Evolutionary conservation across 2,329 filamentous ascomycete genomes (phyloP).

Genomic region (Trichoderma hamatum): DNA sequence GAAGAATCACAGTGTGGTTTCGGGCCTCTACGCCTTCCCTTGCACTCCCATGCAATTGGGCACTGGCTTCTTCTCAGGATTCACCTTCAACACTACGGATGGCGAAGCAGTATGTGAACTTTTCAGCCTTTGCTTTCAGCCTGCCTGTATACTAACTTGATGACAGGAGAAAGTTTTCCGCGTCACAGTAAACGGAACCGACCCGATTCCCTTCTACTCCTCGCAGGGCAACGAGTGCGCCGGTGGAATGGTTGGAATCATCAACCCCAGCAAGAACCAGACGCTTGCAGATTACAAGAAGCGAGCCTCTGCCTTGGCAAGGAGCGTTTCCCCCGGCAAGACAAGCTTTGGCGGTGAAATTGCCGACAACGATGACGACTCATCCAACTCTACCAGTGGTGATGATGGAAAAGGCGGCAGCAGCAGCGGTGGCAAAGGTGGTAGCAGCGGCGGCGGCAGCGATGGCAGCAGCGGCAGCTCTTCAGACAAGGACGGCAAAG

Average conservation of each 20-base stretch:
- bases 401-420: not conserved
- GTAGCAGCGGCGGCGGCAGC: not conserved
- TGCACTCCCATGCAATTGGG: constrained; percentile 40
- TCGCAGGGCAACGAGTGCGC: constrained; percentile 44
- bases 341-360: constrained; percentile 38
- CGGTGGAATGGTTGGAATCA: constrained; percentile 45
- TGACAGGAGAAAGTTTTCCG: constrained; percentile 41
- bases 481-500: constrained; percentile 13
- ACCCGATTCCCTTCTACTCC: constrained; percentile 46
- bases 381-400: not conserved
- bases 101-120: constrained; percentile 38
- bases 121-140: no score
- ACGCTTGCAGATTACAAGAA: constrained; percentile 40
- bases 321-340: constrained; percentile 35
- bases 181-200: constrained; percentile 39
- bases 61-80: constrained; percentile 46
- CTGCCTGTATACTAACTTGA: not conserved
- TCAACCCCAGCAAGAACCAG: constrained; percentile 39
- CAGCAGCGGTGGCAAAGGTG: not conserved
- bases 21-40: constrained; percentile 42
- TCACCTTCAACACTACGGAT: constrained; percentile 34
- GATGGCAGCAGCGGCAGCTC: not conserved
- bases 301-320: constrained; percentile 35
- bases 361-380: constrained; percentile 27
- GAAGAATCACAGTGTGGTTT: constrained; percentile 45